These are phyloP conservation scores for Cyclotella sp. DNA, from an alignment of 108 stramenopile genomes.

Conservation along the genomic window DNA sequence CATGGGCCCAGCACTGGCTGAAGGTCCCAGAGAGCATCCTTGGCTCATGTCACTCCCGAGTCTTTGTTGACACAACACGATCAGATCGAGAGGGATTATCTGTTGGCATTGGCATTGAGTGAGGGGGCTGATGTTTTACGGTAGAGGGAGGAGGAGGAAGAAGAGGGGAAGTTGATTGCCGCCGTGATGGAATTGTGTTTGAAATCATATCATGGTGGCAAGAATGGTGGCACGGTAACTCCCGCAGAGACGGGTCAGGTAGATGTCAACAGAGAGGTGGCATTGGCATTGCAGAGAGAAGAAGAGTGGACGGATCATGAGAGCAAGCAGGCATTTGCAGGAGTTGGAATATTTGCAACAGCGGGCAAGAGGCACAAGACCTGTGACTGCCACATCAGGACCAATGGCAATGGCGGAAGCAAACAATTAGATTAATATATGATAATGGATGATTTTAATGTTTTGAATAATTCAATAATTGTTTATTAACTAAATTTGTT, in stretches of 20 bases:
- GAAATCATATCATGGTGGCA: constrained; percentile 50
- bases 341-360: constrained; percentile 26
- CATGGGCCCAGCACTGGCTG: too few species aligned
- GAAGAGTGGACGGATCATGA: constrained; percentile 29
- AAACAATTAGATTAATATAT: too few species aligned
- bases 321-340: constrained; percentile 29
- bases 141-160: constrained; percentile 42
- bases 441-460: too few species aligned
- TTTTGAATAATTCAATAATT: too few species aligned
- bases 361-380: background rate
- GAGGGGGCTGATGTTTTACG: too few species aligned
- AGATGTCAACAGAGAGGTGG: constrained; percentile 6
- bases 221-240: too few species aligned
- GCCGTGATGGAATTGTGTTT: constrained; percentile 70
- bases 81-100: constrained; percentile 76
- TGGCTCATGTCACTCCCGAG: too few species aligned
- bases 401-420: too few species aligned
- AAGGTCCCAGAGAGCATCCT: too few species aligned
- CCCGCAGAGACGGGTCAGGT: background rate
- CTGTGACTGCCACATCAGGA: background rate
- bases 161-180: constrained; percentile 63
- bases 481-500: too few species aligned
- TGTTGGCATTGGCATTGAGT: constrained; percentile 73
- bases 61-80: too few species aligned
- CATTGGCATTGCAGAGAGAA: constrained; percentile 11